phyloP scores from a whole-genome alignment of 805 yeast species.

The Candida parachauliodes region DNA sequence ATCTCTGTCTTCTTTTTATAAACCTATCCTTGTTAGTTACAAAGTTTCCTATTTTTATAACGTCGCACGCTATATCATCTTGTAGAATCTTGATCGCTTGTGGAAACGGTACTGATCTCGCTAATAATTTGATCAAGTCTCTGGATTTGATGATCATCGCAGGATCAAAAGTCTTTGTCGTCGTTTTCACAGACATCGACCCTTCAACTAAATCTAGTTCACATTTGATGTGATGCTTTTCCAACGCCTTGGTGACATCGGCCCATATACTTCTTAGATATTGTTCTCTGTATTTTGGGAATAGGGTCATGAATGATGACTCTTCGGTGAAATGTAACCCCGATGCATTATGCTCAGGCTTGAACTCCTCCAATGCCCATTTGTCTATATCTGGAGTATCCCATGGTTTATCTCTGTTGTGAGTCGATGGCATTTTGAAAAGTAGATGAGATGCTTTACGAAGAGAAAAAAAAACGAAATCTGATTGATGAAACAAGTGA shows the following conservation, averaged over 20 bases:
- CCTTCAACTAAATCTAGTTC: constrained; percentile 91
- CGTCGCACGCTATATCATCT: constrained; percentile 94
- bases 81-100: constrained; percentile 90
- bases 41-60: constrained; percentile 87
- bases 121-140: constrained; percentile 87
- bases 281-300: constrained; percentile 94
- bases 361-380: constrained; percentile 87
- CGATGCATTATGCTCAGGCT: constrained; percentile 80
- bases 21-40: constrained; percentile 91
- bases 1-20: constrained; percentile 90
- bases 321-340: constrained; percentile 94
- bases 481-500: neutral
- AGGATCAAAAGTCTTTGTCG: constrained; percentile 94
- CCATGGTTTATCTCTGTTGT: constrained; percentile 96
- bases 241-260: constrained; percentile 80
- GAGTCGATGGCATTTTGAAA: constrained; percentile 76
- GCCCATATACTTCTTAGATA: constrained; percentile 90
- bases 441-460: constrained; percentile 1
- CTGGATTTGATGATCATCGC: constrained; percentile 91
- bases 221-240: constrained; percentile 73
- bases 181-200: constrained; percentile 94
- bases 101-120: constrained; percentile 95
- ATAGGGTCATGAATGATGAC: constrained; percentile 88
- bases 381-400: constrained; percentile 93
- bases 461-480: constrained; percentile 1